A percentile compares a stretch with the other conserved stretches of the same genome.
Evolutionary conservation across 768 basidiomycete species (phyloP).

Genomic region (Dacryopinax primogenitus): DNA sequence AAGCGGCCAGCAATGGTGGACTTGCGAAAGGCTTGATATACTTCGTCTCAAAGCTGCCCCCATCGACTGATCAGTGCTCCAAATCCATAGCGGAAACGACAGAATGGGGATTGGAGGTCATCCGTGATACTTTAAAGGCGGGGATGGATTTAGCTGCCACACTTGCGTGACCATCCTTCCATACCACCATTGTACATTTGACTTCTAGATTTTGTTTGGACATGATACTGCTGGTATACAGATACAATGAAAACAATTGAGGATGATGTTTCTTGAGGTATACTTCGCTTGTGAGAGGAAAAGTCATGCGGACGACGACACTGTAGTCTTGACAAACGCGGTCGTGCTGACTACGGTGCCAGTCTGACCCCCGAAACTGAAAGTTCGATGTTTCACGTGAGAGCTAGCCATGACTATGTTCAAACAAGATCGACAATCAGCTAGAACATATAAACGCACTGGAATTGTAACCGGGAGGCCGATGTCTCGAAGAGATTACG

Average conservation of each 20-base stretch:
- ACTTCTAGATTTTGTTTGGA: neutral
- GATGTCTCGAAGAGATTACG: constrained; percentile 38
- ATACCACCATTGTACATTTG: neutral
- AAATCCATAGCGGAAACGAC: constrained; percentile 34
- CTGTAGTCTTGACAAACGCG: constrained; percentile 43
- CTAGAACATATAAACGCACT: constrained; percentile 36
- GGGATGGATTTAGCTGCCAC: constrained; percentile 23
- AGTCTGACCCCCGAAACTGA: constrained; percentile 62
- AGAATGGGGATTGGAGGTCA: constrained; percentile 54
- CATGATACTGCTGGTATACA: neutral
- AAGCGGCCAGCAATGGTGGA: constrained; percentile 48
- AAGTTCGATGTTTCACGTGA: constrained; percentile 55
- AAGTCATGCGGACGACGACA: constrained; percentile 10
- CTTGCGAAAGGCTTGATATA: constrained; percentile 66
- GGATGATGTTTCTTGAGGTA: too few species aligned
- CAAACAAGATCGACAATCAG: neutral
- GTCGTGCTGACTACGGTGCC: constrained; percentile 60
- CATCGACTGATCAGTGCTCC: constrained; percentile 26
- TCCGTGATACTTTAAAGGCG: constrained; percentile 54
- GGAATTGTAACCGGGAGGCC: constrained; percentile 43
- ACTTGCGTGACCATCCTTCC: neutral
- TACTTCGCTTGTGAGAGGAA: too few species aligned
- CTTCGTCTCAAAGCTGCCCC: constrained; percentile 42
- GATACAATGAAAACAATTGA: neutral
- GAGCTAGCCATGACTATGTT: constrained; percentile 36